Evolutionary conservation across 352 stramenopile genomes (phyloP).

Genomic region (Elongisporangium prolatum): DNA sequence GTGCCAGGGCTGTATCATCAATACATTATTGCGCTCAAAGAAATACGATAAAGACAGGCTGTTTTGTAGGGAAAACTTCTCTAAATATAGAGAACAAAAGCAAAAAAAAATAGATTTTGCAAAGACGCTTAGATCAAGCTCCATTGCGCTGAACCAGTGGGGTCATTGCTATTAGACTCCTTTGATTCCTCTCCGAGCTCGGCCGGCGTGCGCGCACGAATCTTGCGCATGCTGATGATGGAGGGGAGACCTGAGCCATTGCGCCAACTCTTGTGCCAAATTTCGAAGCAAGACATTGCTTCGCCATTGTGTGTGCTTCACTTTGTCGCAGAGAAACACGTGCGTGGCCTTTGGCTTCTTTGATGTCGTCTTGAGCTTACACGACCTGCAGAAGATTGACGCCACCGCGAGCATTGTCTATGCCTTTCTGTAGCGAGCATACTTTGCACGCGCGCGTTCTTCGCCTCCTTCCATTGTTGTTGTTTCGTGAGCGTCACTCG

Average conservation of each 20-base stretch:
- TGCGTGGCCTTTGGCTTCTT: constrained; percentile 5
- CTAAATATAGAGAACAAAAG: too few relatives aligned
- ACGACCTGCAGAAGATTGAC: constrained; percentile 7
- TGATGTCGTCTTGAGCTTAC: constrained; percentile 1
- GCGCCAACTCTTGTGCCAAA: constrained; percentile 5
- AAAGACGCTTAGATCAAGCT: too few relatives aligned
- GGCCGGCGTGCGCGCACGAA: constrained; percentile 4
- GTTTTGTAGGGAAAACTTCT: too few relatives aligned
- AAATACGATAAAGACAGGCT: too few relatives aligned
- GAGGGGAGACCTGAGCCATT: constrained; percentile 4
- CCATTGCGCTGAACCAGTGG: too few relatives aligned
- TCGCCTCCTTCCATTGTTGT: constrained; percentile 2
- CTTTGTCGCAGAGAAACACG: constrained; percentile 11
- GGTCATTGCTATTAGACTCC: too few relatives aligned
- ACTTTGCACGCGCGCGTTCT: constrained; percentile 9
- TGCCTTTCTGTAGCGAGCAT: constrained; percentile 9
- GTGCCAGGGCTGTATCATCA: too few relatives aligned
- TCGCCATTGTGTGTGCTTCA: constrained; percentile 3
- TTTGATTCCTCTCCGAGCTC: too few relatives aligned
- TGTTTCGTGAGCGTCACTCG: constrained; percentile 3
- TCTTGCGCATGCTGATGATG: constrained; percentile 1
- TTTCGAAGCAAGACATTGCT: constrained; percentile 10
- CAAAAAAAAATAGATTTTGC: too few relatives aligned
- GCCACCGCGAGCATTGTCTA: neutral
- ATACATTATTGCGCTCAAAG: too few relatives aligned